Base-by-base conservation (phyloP, 129 eudicot species). In the Flaveria robusta region DNA sequence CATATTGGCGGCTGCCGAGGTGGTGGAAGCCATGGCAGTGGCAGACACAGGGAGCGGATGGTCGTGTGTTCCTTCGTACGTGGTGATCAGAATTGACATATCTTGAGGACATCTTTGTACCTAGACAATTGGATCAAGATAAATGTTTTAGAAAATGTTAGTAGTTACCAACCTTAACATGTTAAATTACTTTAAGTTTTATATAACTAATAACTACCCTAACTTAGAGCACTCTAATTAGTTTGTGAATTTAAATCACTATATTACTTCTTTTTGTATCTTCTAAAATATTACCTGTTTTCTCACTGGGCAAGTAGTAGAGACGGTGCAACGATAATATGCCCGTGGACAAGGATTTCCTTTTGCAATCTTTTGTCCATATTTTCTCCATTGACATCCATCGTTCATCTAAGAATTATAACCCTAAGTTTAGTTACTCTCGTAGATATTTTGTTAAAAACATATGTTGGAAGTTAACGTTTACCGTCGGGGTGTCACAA, bases 331-430 rank as follows among this genome's bases (percentile, higher is more conserved):
- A 52, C 98, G 91, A 75, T 92, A 92, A 34, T 92, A 92, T 7
- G 98, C 96, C 42, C 98, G 83, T 42, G 98, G 98, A 67, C 98
- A 92, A 42, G 98, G 96, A 31, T 92, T 92, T 79, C 96, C 96
- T 83, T 92, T 92, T 0, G 98, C 93, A 68, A 90, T 92, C 75
- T 92, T 92, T 46, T 92, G 98, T 39, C 98, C 98, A 55, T 92
- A 92, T 80, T 92, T 92, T 55, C 98, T 79, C 98, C 98, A 92
- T 88, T 92, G 98, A 56, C 98, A 92, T 41, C 98, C 98, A 73
- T 92, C 98, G 20, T 86, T 90, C 96, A 92, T 92, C 98, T 92
- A 22, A 9, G 5, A 27, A 50, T 45, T 8, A 3, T 51, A 60
- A 39, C 31, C 22, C 5, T 7, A 26, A 1, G 2, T 7, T 49